Evolutionary conservation across 2,329 filamentous ascomycete genomes (phyloP), one percentile per base, ranked within the genome.

Genomic region (Calonectria hongkongensis): DNA sequence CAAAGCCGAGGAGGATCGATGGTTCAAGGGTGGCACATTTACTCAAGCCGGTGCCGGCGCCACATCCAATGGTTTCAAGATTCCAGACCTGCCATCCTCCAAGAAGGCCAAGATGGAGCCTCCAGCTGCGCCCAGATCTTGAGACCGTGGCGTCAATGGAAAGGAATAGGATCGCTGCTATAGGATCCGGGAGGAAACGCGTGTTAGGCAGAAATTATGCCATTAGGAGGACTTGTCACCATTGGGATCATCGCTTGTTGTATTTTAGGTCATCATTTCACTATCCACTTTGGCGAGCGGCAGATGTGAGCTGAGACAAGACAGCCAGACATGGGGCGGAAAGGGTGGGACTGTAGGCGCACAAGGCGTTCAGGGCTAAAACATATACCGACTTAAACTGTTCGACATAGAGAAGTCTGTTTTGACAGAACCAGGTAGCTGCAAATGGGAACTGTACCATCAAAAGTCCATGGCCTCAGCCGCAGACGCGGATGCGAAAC

Each of bases 1-100:
- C 75, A 97, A 98, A 83, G 96, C 95, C 0, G 97, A 98, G 75
- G 95, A 98, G 82, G 96, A 98, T 82, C 89, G 95, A 45, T 99
- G 95, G 93, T 99, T 99, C 88, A 98, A 97, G 84, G 94, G 95
- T 58, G 97, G 97, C n/a, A 96, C 95, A 0, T 99, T 99, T 81
- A 98, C 97, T 10, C 96, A 98, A 83, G 90, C 98, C 69, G 92
- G 92, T 16, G 83, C 81, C 13, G 81, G 81, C 28, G 91, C 91
- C 74, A 75, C 75, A 64, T 81, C 88, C 64, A 91, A 88, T 13
- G 93, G 91, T 0, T 98, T 98, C 89, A 98, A 96, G 84, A 93
- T 97, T 47, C 95, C 96, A 18, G 89, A 89, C 2, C 82, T 96
- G 76, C 95, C 95, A 18, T 86, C 90, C 30, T 89, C 86, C 67